Base-by-base conservation (phyloP, 495 filamentous ascomycete genomes). In the Penicillium taxi region DNA sequence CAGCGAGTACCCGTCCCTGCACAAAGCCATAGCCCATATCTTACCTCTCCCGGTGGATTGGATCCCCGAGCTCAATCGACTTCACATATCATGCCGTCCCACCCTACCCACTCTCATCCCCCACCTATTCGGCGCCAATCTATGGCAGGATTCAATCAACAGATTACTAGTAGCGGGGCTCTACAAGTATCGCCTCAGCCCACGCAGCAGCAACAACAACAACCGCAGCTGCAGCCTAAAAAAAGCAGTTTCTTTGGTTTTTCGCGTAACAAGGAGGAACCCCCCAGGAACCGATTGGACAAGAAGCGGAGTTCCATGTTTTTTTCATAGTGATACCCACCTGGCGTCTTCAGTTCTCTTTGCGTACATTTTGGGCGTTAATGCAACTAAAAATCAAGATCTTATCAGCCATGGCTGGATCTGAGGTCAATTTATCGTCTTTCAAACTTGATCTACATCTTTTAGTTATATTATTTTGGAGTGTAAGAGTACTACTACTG, bases 251-350 rank as follows among this genome's bases (percentile, higher is more conserved):
- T 73, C 49, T 72, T 74, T 44, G 64, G 68, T 1, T 59, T 73
- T 15, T 36, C 56, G 18, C 57, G 57, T 4, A 47, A 26, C 11
- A 50, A 51, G 31, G 51, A 56, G 6, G 60, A 61, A 5, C 9
- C 6, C 5, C 5, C 25, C 13, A 53, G 56, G 6, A 44, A 54
- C n/a, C 50, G 63, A 45, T 32, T 75, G 39, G 50, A 47, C 14
- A 74, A 70, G 54, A 73, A 75, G 56, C 55, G 63, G 48, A 74
- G 71, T 56, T 64, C 68, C 15, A 69, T 74, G 55, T 74, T 73
- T 35, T 39, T 33, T 23, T 27, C 2, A 18, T 36, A 26, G 34
- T 39, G 45, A 48, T 52, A 53, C 44, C n/a, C n/a, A n/a, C 47
- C 50, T 44, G 20, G 21, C 21, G 19, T 40, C 41, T 36, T 23